A percentile compares a stretch with the other conserved stretches of the same genome.
These are phyloP conservation scores for Trichoderma sp. DNA, from an alignment of 2,329 filamentous ascomycete species.

Conservation along the genomic window DNA sequence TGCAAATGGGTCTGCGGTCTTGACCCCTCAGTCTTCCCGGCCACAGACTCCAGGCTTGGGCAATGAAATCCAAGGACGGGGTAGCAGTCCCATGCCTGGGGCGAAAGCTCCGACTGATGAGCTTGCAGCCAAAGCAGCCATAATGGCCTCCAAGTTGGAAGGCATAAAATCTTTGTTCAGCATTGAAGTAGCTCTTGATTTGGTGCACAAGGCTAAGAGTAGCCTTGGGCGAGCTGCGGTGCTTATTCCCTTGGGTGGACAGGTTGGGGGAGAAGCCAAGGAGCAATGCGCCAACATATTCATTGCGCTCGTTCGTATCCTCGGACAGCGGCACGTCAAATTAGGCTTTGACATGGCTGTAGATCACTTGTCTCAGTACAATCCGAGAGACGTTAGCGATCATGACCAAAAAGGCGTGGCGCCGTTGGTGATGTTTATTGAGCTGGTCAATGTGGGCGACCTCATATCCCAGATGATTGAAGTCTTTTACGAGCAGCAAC, in stretches of 20 bases:
- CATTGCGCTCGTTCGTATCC: conserved; percentile 75
- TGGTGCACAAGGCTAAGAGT: conserved; percentile 86
- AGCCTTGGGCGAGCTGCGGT: conserved; percentile 82
- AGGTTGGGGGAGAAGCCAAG: conserved; percentile 77
- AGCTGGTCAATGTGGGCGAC: conserved; percentile 96
- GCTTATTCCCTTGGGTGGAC: conserved; percentile 78
- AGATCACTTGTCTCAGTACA: conserved; percentile 85
- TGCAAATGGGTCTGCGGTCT: conserved; percentile 31
- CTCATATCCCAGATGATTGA: conserved; percentile 99
- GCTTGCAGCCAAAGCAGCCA: conserved; percentile 92
- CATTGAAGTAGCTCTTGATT: conserved; percentile 87
- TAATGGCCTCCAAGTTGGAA: conserved; percentile 93
- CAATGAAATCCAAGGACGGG: conserved; percentile 36
- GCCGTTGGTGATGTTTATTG: conserved; percentile 91
- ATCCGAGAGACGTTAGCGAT: conserved; percentile 77
- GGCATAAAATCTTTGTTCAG: conserved; percentile 95
- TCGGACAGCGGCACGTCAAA: conserved; percentile 86
- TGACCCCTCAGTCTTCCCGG: conserved; percentile 46
- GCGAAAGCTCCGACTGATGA: conserved; percentile 82
- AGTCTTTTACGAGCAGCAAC: conserved; percentile 96
- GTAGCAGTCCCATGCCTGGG: conserved; percentile 44
- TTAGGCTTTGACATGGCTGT: conserved; percentile 94
- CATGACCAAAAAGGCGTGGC: conserved; percentile 75
- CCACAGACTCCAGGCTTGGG: conserved; percentile 50
- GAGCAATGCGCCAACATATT: conserved; percentile 92